These are phyloP conservation scores for Sporormia fimetaria DNA, from an alignment of 495 filamentous ascomycete species.

Conservation along the genomic window DNA sequence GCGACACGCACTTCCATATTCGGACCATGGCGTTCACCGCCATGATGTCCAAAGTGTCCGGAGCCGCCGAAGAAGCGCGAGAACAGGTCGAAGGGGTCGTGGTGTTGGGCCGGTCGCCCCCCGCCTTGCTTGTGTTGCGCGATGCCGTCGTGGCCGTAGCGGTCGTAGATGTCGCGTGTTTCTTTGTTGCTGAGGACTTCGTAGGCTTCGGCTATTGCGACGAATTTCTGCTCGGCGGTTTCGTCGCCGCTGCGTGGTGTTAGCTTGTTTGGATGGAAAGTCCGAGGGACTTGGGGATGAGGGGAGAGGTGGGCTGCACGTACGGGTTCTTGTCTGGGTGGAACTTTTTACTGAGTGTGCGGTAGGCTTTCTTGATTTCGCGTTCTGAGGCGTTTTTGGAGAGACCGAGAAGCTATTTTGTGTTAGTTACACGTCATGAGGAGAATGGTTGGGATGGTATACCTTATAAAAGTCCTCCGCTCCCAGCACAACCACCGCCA, in stretches of 20 bases:
- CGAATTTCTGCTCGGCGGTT: slow-evolving; percentile 80
- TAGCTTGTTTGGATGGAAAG: not conserved
- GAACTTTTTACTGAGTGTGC: slow-evolving; percentile 84
- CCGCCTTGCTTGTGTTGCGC: slow-evolving; percentile 71
- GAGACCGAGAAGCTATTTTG: slow-evolving; percentile 59
- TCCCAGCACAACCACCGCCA: slow-evolving; percentile 32
- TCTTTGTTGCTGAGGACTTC: slow-evolving; percentile 77
- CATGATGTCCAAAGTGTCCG: slow-evolving; percentile 62
- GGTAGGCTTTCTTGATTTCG: slow-evolving; percentile 95
- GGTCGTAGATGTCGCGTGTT: slow-evolving; percentile 84
- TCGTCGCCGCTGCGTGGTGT: slow-evolving; percentile 51
- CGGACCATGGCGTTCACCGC: slow-evolving; percentile 70
- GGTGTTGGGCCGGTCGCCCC: slow-evolving; percentile 43
- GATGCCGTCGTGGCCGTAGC: slow-evolving; percentile 85
- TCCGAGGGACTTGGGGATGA: slow-evolving; percentile 6
- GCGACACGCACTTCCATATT: slow-evolving; percentile 81
- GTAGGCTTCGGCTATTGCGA: slow-evolving; percentile 91
- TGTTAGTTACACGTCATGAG: not conserved
- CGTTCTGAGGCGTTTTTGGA: slow-evolving; percentile 70
- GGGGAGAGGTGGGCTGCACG: slow-evolving; percentile 30
- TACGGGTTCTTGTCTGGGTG: slow-evolving; percentile 99
- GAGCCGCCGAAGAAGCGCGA: slow-evolving; percentile 93
- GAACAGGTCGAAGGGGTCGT: slow-evolving; percentile 97
- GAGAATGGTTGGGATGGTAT: slow-evolving; percentile 9
- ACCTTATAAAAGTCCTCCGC: slow-evolving; percentile 90